These are phyloP conservation scores for Clarkia xantiana DNA, from an alignment of 345 rosid species.

Conservation along the genomic window DNA sequence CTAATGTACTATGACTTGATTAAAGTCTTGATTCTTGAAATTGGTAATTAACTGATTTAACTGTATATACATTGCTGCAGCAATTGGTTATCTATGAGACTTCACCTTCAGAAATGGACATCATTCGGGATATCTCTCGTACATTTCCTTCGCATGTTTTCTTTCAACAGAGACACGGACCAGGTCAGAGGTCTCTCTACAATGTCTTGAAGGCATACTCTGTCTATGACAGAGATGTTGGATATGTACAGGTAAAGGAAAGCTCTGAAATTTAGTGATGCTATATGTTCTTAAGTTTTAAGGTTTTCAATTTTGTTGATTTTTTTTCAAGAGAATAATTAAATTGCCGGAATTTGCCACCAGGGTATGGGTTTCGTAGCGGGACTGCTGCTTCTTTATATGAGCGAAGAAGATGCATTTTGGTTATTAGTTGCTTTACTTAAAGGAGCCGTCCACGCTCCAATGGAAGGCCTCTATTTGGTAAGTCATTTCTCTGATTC, in stretches of 20 bases:
- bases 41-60: no score
- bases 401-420: constrained; percentile 97
- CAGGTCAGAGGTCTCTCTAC: constrained; percentile 92
- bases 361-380: constrained; percentile 97
- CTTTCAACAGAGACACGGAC: constrained; percentile 98
- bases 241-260: constrained; percentile 77
- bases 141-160: constrained; percentile 94
- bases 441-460: constrained; percentile 95
- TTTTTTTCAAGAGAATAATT: not conserved
- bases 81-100: constrained; percentile 86
- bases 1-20: no score
- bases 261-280: not conserved
- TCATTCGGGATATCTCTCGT: constrained; percentile 86
- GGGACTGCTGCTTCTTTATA: constrained; percentile 85
- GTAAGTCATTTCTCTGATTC: constrained; percentile 19
- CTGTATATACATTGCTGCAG: constrained; percentile 26
- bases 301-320: constrained; percentile 3
- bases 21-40: no score
- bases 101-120: constrained; percentile 84
- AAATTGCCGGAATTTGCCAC: not conserved
- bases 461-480: constrained; percentile 95
- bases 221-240: constrained; percentile 85
- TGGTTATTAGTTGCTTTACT: constrained; percentile 94
- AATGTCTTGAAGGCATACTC: constrained; percentile 96
- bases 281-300: not conserved